Conservation (phyloP, 2,329 filamentous ascomycete genomes). For the Trichoderma sp. region DNA sequence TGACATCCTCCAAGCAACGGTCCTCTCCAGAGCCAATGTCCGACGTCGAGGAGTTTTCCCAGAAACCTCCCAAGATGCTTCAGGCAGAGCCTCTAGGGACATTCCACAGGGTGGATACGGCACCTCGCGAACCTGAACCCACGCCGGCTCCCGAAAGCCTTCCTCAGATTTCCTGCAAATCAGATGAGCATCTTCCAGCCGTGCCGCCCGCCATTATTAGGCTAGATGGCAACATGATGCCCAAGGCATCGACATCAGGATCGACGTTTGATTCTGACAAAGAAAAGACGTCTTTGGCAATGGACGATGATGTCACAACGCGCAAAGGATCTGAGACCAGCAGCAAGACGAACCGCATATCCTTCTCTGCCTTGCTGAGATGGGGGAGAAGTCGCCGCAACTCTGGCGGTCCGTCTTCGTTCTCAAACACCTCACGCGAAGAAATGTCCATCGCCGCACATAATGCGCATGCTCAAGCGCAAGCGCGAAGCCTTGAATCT, state of each 20-base stretch:
- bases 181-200: conserved; percentile 25
- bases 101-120: conserved; percentile 33
- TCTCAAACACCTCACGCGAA: conserved; percentile 87
- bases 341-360: conserved; percentile 41
- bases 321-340: conserved; percentile 56
- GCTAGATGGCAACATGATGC: conserved; percentile 41
- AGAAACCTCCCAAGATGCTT: conserved; percentile 10
- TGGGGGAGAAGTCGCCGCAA: conserved; percentile 60
- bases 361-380: conserved; percentile 74
- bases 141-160: not conserved
- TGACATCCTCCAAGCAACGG: conserved; percentile 55
- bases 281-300: conserved; percentile 34
- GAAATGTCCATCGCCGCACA: conserved; percentile 57
- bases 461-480: conserved; percentile 34
- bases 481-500: conserved; percentile 21
- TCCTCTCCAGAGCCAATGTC: conserved; percentile 27
- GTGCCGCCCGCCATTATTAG: conserved; percentile 26
- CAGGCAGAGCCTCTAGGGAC: conserved; percentile 25
- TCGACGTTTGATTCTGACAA: conserved; percentile 45
- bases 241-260: conserved; percentile 48
- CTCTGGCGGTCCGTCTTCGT: conserved; percentile 65
- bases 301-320: conserved; percentile 48
- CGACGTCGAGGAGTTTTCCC: conserved; percentile 22
- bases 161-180: not conserved
- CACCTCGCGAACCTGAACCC: conserved; percentile 19